These are phyloP conservation scores for Globisporangium cederbergense DNA, from an alignment of 352 stramenopile genomes.

Conservation along the genomic window DNA sequence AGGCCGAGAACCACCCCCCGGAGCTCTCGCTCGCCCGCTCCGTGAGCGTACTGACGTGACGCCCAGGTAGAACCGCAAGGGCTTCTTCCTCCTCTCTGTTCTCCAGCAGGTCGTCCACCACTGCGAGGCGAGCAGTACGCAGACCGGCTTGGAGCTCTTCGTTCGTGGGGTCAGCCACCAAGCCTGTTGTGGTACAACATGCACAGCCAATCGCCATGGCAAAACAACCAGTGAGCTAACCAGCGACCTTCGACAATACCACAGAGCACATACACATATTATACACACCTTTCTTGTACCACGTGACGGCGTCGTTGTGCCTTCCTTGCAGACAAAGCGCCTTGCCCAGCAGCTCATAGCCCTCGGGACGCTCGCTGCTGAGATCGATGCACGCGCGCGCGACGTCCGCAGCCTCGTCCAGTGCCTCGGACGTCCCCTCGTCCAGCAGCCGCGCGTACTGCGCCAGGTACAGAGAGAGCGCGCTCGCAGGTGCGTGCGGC, in stretches of 20 bases:
- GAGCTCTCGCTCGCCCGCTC: neutral
- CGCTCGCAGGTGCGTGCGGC: neutral
- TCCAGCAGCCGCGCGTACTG: constrained; percentile 31
- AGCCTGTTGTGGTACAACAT: constrained; percentile 20
- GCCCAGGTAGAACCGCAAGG: neutral
- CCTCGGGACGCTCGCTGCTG: constrained; percentile 20
- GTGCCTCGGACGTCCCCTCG: constrained; percentile 15
- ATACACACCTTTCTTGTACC: constrained; percentile 46
- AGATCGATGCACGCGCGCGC: constrained; percentile 26
- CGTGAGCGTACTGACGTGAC: neutral
- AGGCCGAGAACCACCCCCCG: neutral
- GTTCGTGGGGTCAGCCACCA: constrained; percentile 37
- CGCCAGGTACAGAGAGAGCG: constrained; percentile 5
- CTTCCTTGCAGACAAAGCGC: constrained; percentile 30
- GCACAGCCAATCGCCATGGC: neutral
- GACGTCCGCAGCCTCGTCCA: constrained; percentile 27
- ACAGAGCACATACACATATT: too few species aligned
- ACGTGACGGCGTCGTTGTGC: constrained; percentile 37
- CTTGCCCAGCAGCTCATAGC: constrained; percentile 35
- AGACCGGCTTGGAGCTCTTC: constrained; percentile 37
- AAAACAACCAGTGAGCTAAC: neutral
- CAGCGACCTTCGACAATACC: neutral
- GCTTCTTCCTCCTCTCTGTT: constrained; percentile 30
- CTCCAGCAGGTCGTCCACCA: constrained; percentile 39
- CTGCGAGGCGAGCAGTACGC: constrained; percentile 49